phyloP scores from a whole-genome alignment of 2,329 filamentous ascomycete genomes.

The Lomentospora prolificans region DNA sequence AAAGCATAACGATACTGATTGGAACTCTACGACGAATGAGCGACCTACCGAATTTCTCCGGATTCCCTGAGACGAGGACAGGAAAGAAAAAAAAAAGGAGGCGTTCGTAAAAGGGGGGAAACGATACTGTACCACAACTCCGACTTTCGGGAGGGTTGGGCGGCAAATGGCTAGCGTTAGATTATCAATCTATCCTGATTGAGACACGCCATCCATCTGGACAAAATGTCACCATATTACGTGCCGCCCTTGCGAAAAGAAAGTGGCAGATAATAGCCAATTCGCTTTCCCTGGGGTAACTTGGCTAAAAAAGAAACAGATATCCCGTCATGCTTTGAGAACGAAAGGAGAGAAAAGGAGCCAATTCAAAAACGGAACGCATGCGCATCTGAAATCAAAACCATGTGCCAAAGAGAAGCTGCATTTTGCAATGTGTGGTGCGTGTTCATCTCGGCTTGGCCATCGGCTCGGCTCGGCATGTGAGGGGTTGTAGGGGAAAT shows the following conservation, averaged over 20 bases:
- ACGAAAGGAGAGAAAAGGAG: not conserved
- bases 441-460: not conserved
- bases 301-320: not conserved
- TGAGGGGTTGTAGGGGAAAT: not conserved
- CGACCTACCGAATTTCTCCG: not conserved
- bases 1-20: not conserved
- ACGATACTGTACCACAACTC: not conserved
- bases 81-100: not conserved
- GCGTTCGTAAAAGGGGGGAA: not conserved
- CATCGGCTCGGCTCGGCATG: constrained; percentile 7
- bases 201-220: not conserved
- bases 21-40: not conserved
- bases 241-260: not conserved
- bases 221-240: not conserved
- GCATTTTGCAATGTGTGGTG: too few relatives aligned
- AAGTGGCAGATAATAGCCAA: not conserved
- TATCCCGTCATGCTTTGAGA: not conserved
- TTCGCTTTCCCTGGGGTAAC: not conserved
- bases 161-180: not conserved
- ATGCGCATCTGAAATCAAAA: not conserved
- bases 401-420: not conserved
- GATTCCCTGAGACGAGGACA: not conserved
- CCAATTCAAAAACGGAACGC: not conserved
- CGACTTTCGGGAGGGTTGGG: not conserved
- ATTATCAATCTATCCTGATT: constrained; percentile 2